Conservation (phyloP, 208 protist species). For the Leishmania lainsoni region DNA sequence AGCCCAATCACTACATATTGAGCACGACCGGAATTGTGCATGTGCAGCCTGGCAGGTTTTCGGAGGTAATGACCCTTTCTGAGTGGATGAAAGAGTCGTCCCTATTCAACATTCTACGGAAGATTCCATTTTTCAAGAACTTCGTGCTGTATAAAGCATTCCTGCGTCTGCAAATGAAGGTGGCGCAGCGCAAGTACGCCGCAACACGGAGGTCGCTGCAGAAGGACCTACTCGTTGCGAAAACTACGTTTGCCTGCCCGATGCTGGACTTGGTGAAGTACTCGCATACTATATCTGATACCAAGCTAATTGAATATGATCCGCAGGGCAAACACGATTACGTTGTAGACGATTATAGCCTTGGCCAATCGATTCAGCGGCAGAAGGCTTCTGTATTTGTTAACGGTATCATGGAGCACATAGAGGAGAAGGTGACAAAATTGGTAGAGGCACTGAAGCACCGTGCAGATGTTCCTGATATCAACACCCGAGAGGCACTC, state of each 20-base stretch:
- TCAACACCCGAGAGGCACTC: constrained; percentile 90
- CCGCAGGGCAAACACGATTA: constrained; percentile 90
- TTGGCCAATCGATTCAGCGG: constrained; percentile 71
- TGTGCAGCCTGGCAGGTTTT: constrained; percentile 82
- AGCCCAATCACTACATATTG: constrained; percentile 94
- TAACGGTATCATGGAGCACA: constrained; percentile 63
- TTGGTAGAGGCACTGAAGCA: constrained; percentile 81
- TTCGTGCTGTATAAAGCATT: constrained; percentile 93
- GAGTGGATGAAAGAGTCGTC: constrained; percentile 93
- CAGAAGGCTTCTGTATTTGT: constrained; percentile 63
- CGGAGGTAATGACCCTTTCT: constrained; percentile 91
- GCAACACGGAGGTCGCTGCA: constrained; percentile 63
- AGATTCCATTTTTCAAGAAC: constrained; percentile 93
- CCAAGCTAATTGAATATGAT: constrained; percentile 81
- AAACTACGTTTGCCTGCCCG: constrained; percentile 84
- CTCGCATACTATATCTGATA: constrained; percentile 73
- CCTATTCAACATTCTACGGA: constrained; percentile 91
- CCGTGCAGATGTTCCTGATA: constrained; percentile 90
- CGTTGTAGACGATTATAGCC: constrained; percentile 83
- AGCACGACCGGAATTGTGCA: constrained; percentile 94
- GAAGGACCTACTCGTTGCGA: constrained; percentile 85
- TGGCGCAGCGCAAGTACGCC: constrained; percentile 79
- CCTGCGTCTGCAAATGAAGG: constrained; percentile 77
- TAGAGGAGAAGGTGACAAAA: constrained; percentile 85
- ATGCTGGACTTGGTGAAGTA: constrained; percentile 81